These are phyloP conservation scores for Cystofilobasidium capitatum DNA, from an alignment of 768 basidiomycete species.

Conservation along the genomic window DNA sequence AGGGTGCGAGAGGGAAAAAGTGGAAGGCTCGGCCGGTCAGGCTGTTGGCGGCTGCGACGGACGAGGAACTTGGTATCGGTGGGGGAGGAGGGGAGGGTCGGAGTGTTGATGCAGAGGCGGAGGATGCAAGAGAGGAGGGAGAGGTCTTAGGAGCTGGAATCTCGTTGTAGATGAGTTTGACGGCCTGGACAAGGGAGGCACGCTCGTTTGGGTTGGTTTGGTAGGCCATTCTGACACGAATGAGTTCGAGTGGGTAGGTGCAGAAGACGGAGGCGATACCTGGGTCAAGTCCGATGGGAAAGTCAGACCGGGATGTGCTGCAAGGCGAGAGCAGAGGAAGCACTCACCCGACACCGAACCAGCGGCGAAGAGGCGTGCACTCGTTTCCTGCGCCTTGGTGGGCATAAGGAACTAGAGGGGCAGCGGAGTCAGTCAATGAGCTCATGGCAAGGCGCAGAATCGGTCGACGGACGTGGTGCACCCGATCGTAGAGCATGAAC, in stretches of 20 bases:
- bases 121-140: slow-evolving; percentile 30
- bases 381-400: slow-evolving; percentile 64
- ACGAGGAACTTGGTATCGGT: slow-evolving; percentile 27
- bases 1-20: slow-evolving; percentile 37
- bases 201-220: slow-evolving; percentile 48
- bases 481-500: slow-evolving; percentile 89
- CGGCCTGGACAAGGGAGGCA: slow-evolving; percentile 47
- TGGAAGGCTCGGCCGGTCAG: slow-evolving; percentile 43
- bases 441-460: neutral
- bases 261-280: slow-evolving; percentile 79
- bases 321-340: slow-evolving; percentile 3
- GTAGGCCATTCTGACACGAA: slow-evolving; percentile 92
- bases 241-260: slow-evolving; percentile 85
- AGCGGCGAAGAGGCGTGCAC: slow-evolving; percentile 66
- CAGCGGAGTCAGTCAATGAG: neutral
- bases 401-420: slow-evolving; percentile 68
- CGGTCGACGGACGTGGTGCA: slow-evolving; percentile 54
- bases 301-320: slow-evolving; percentile 15
- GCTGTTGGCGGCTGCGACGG: slow-evolving; percentile 34
- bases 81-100: slow-evolving; percentile 7
- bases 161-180: slow-evolving; percentile 57
- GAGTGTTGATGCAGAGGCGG: neutral
- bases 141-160: slow-evolving; percentile 32
- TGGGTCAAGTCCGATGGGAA: slow-evolving; percentile 30
- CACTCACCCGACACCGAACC: slow-evolving; percentile 74